These are phyloP conservation scores for Plantago ovata DNA, from an alignment of 257 asterid species.

Conservation along the genomic window DNA sequence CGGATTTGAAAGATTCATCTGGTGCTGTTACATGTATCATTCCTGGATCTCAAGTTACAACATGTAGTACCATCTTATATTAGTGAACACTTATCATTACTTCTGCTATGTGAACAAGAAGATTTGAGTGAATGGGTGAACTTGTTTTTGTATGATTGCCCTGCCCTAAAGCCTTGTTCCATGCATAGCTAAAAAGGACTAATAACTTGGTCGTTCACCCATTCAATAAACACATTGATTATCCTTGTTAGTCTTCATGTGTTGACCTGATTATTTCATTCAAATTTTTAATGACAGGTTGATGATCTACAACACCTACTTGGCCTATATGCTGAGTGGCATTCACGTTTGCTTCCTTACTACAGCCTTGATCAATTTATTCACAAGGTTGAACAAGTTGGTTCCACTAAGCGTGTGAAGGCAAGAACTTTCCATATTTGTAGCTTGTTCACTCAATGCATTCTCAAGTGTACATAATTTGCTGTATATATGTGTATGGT, in stretches of 20 bases:
- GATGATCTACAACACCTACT: conserved; percentile 72
- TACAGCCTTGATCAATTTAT: conserved; percentile 74
- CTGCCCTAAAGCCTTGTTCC: too few relatives aligned
- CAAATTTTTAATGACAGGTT: conserved; percentile 40
- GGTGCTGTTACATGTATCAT: too few relatives aligned
- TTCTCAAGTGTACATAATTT: conserved; percentile 7
- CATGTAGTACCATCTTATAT: too few relatives aligned
- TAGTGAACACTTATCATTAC: too few relatives aligned
- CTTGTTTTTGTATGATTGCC: background rate
- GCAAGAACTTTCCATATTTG: conserved; percentile 31
- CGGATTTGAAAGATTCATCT: too few relatives aligned
- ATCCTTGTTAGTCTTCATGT: background rate
- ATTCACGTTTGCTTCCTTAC: conserved; percentile 72
- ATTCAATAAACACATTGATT: too few relatives aligned
- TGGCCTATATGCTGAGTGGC: conserved; percentile 84
- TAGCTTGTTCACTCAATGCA: background rate
- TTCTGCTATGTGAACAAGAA: background rate
- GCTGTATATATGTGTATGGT: background rate
- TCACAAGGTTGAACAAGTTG: conserved; percentile 82
- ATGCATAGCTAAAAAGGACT: background rate
- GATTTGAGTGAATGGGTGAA: background rate
- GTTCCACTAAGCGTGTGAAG: conserved; percentile 70
- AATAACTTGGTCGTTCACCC: too few relatives aligned
- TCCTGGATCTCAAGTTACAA: too few relatives aligned
- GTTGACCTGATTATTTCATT: background rate